Evolutionary conservation across 2,329 filamentous ascomycete genomes (phyloP).

Genomic region (Apiospora marii): DNA sequence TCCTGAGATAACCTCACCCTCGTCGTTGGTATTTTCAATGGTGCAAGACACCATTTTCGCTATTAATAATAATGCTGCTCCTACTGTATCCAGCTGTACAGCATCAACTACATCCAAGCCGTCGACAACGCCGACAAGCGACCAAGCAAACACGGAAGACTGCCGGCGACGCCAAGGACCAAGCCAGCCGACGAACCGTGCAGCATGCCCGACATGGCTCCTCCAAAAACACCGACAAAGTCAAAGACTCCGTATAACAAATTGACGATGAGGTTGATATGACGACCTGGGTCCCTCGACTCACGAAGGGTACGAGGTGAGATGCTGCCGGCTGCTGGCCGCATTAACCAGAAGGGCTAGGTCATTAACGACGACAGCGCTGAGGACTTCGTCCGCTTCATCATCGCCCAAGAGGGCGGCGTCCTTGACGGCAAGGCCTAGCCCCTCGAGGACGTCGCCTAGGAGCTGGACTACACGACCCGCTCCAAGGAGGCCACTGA

Average conservation of each 20-base stretch:
- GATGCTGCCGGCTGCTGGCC: slow-evolving; percentile 45
- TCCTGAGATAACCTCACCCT: not conserved
- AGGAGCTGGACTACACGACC: slow-evolving; percentile 41
- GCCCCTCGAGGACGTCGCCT: slow-evolving; percentile 41
- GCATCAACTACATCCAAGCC: not conserved
- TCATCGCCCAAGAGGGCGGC: slow-evolving; percentile 48
- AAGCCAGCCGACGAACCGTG: not conserved
- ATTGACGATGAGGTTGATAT: slow-evolving; percentile 22
- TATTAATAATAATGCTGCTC: too few species aligned
- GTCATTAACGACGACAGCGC: slow-evolving; percentile 59
- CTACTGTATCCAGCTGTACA: not conserved
- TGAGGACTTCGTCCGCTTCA: slow-evolving; percentile 39
- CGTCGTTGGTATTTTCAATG: not conserved
- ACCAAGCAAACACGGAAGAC: not conserved
- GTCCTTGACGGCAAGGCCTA: slow-evolving; percentile 44
- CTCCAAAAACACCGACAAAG: slow-evolving; percentile 22
- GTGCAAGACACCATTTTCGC: slow-evolving; percentile 7
- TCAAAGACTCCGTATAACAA: not conserved
- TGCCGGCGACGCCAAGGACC: not conserved
- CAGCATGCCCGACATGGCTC: not conserved
- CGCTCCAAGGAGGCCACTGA: slow-evolving; percentile 33
- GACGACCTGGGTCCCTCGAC: slow-evolving; percentile 30
- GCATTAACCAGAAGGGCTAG: slow-evolving; percentile 62
- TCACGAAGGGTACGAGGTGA: slow-evolving; percentile 41
- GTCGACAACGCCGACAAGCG: not conserved